A percentile compares a stretch with the other conserved stretches of the same genome.
Evolutionary conservation across 1,139 yeast genomes (phyloP).

Genomic region (Ogataea hybrid): DNA sequence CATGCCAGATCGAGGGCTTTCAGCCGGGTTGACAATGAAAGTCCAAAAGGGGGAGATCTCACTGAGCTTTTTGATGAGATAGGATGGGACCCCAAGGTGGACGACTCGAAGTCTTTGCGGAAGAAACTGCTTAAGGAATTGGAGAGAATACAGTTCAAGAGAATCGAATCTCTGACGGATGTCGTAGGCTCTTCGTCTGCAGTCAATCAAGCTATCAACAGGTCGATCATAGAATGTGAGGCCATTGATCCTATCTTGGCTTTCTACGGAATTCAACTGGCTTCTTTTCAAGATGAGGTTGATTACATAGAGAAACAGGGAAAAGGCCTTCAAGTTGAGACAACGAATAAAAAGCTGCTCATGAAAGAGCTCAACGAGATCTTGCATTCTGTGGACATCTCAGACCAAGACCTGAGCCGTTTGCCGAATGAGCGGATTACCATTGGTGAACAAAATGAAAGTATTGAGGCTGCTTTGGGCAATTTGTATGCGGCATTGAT

Average conservation of each 20-base stretch:
- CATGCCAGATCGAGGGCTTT: conserved; percentile 30
- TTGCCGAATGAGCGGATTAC: conserved; percentile 51
- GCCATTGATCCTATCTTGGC: conserved; percentile 56
- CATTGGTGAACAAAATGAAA: conserved; percentile 41
- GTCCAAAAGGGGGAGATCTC: conserved; percentile 30
- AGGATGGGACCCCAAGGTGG: conserved; percentile 62
- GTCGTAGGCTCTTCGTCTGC: conserved; percentile 41
- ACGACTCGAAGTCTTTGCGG: conserved; percentile 57
- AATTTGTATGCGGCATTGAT: conserved; percentile 62
- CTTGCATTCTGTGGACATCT: conserved; percentile 65
- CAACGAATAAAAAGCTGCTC: conserved; percentile 74
- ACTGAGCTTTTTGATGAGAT: conserved; percentile 73
- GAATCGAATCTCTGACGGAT: conserved; percentile 47
- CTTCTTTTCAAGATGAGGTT: conserved; percentile 65
- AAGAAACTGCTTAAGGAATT: conserved; percentile 55
- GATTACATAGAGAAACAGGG: conserved; percentile 72
- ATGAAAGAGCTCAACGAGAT: conserved; percentile 69
- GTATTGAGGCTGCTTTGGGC: conserved; percentile 58
- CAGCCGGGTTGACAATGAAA: conserved; percentile 26
- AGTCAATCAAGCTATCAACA: conserved; percentile 40
- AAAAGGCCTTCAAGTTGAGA: conserved; percentile 79
- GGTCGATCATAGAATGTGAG: conserved; percentile 62
- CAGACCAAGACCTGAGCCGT: conserved; percentile 49
- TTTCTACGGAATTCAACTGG: conserved; percentile 55
- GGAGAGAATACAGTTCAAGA: conserved; percentile 46